Conservation (phyloP, 2,329 filamentous ascomycete genomes). For the Pseudovirgaria hyperparasitica region DNA sequence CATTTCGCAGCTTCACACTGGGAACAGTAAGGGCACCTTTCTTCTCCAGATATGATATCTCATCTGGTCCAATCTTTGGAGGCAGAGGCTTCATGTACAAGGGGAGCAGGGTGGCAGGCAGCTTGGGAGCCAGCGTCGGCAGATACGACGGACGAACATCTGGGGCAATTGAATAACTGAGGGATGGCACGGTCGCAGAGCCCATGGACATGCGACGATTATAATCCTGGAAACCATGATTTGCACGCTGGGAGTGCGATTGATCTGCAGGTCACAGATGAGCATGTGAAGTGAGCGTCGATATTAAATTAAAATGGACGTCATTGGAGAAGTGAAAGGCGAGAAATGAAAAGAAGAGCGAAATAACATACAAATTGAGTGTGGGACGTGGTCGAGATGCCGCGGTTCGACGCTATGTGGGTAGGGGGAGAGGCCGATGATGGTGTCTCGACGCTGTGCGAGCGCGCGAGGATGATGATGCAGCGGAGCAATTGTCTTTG, state of each 20-base stretch:
- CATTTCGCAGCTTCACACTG: constrained; percentile 56
- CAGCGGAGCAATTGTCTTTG: constrained; percentile 16
- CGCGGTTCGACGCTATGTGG: constrained; percentile 37
- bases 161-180: constrained; percentile 22
- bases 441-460: constrained; percentile 16
- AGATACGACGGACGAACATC: constrained; percentile 21
- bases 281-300: constrained; percentile 6
- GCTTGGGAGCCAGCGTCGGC: constrained; percentile 36
- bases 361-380: constrained; percentile 45
- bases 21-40: constrained; percentile 80
- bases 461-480: constrained; percentile 11
- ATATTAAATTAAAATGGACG: neutral
- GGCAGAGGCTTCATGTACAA: constrained; percentile 72
- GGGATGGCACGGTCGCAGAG: constrained; percentile 22
- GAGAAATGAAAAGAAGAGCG: constrained; percentile 1
- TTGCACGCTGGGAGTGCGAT: constrained; percentile 29
- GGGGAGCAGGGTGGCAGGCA: constrained; percentile 34
- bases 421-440: too few species aligned
- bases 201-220: constrained; percentile 33
- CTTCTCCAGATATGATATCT: constrained; percentile 67
- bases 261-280: constrained; percentile 30
- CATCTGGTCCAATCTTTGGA: constrained; percentile 61
- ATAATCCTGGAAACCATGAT: constrained; percentile 27
- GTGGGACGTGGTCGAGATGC: constrained; percentile 46
- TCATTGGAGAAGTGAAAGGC: constrained; percentile 1